Percentiles rank a stretch among this genome's conserved stretches.
phyloP scores from a whole-genome alignment of 2,329 filamentous ascomycete species.

The Aspergillus nomiae region DNA sequence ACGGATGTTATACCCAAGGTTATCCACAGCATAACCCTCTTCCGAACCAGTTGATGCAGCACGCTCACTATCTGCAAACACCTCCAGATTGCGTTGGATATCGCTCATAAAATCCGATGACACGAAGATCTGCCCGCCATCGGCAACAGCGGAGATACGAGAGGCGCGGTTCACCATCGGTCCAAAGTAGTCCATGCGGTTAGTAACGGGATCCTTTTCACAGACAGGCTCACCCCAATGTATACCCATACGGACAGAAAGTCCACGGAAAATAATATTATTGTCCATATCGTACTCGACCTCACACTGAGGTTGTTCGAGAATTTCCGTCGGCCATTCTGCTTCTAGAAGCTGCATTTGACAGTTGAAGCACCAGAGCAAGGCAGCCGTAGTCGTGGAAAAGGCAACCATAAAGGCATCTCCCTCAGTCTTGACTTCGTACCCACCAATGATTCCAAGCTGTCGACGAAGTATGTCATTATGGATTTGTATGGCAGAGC shows the following conservation, averaged over 20 bases:
- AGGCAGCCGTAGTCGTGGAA: slow-evolving; percentile 87
- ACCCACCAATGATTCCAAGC: slow-evolving; percentile 88
- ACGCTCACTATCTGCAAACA: slow-evolving; percentile 81
- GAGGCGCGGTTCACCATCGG: slow-evolving; percentile 98
- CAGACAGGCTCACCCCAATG: slow-evolving; percentile 95
- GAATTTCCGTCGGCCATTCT: slow-evolving; percentile 88
- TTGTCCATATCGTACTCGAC: slow-evolving; percentile 80
- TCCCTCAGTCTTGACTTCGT: slow-evolving; percentile 99
- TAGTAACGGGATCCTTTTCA: slow-evolving; percentile 92
- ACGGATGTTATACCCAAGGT: slow-evolving; percentile 73
- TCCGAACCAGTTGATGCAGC: slow-evolving; percentile 69
- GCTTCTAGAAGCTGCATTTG: slow-evolving; percentile 86
- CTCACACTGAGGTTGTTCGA: slow-evolving; percentile 82
- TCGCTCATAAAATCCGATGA: slow-evolving; percentile 97
- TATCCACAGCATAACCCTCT: slow-evolving; percentile 74
- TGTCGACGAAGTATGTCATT: slow-evolving; percentile 96
- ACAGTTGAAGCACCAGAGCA: slow-evolving; percentile 95
- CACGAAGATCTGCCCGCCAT: slow-evolving; percentile 95
- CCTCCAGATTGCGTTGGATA: slow-evolving; percentile 86
- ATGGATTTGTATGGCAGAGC: slow-evolving; percentile 94
- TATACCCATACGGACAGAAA: slow-evolving; percentile 96
- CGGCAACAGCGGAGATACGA: slow-evolving; percentile 89
- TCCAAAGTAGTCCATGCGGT: slow-evolving; percentile 98
- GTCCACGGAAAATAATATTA: slow-evolving; percentile 85
- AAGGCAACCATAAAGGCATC: slow-evolving; percentile 99